Evolutionary conservation across 306 rosid genomes (phyloP).

Genomic region (Lotus japonicus): DNA sequence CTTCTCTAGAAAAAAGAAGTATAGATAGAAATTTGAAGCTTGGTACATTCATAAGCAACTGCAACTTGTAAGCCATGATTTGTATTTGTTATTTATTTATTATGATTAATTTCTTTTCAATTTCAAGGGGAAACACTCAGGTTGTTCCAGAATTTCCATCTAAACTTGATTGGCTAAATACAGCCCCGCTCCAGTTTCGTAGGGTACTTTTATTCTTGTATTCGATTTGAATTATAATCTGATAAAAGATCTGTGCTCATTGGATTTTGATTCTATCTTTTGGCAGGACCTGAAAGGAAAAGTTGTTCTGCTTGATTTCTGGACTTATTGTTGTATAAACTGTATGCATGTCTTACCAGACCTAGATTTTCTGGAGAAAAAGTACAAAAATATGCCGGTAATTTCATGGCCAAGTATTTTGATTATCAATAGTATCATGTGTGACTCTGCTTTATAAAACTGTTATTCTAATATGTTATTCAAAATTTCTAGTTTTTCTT

Average conservation of each 20-base stretch:
- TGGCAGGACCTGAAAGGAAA: slow-evolving; percentile 92
- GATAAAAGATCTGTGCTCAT: slow-evolving; percentile 13
- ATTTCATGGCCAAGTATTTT: slow-evolving; percentile 13
- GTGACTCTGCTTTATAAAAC: slow-evolving; percentile 3
- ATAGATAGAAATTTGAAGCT: slow-evolving; percentile 6
- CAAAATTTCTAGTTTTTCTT: neutral
- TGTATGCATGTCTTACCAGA: slow-evolving; percentile 98
- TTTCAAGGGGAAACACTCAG: slow-evolving; percentile 58
- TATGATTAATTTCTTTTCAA: slow-evolving; percentile 26
- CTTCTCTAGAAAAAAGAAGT: neutral
- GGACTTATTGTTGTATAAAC: slow-evolving; percentile 96
- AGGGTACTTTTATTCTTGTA: slow-evolving; percentile 46
- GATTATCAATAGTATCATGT: slow-evolving; percentile 15
- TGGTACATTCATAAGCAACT: neutral
- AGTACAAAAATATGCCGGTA: slow-evolving; percentile 92
- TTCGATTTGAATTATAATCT: slow-evolving; percentile 20
- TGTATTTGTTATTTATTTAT: slow-evolving; percentile 9
- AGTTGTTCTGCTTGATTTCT: slow-evolving; percentile 84
- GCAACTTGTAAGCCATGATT: neutral
- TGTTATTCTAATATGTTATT: slow-evolving; percentile 7
- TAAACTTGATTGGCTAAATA: slow-evolving; percentile 91
- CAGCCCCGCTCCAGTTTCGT: slow-evolving; percentile 79
- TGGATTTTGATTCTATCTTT: slow-evolving; percentile 14
- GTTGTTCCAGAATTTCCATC: slow-evolving; percentile 88
- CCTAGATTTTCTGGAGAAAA: slow-evolving; percentile 80